Evolutionary conservation across 108 stramenopile species (phyloP).

Genomic region (Cyclotella sp.): DNA sequence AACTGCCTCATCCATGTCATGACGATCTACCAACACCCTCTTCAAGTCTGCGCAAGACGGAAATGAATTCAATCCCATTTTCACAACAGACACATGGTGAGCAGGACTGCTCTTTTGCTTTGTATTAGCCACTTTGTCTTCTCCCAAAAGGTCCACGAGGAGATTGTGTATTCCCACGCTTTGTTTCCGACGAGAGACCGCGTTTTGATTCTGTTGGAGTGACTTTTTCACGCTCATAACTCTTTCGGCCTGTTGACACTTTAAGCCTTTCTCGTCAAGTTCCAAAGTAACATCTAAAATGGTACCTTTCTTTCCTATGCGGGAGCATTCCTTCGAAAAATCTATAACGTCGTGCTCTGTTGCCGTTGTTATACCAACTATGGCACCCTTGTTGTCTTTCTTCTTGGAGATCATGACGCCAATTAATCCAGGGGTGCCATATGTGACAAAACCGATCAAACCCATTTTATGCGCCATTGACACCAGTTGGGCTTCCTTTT

Average conservation of each 20-base stretch:
- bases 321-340: conserved; percentile 25
- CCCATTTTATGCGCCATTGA: conserved; percentile 16
- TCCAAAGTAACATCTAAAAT: conserved; percentile 16
- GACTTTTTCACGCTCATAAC: background rate
- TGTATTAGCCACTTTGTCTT: background rate
- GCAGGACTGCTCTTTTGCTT: background rate
- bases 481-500: conserved; percentile 31
- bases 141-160: conserved; percentile 9
- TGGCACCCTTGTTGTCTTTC: background rate
- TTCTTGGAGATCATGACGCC: conserved; percentile 10
- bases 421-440: conserved; percentile 26
- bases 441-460: conserved; percentile 18
- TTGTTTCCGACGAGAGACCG: background rate
- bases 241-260: background rate
- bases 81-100: background rate
- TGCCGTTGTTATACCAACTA: background rate
- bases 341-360: conserved; percentile 4
- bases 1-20: conserved; percentile 6
- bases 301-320: conserved; percentile 24
- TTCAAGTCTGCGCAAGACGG: conserved; percentile 14
- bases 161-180: background rate
- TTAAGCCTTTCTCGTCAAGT: background rate
- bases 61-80: conserved; percentile 18
- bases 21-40: conserved; percentile 6
- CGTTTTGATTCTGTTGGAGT: background rate